Conservation (phyloP, 139 green algal genomes). For the Dunaliella primolecta region DNA sequence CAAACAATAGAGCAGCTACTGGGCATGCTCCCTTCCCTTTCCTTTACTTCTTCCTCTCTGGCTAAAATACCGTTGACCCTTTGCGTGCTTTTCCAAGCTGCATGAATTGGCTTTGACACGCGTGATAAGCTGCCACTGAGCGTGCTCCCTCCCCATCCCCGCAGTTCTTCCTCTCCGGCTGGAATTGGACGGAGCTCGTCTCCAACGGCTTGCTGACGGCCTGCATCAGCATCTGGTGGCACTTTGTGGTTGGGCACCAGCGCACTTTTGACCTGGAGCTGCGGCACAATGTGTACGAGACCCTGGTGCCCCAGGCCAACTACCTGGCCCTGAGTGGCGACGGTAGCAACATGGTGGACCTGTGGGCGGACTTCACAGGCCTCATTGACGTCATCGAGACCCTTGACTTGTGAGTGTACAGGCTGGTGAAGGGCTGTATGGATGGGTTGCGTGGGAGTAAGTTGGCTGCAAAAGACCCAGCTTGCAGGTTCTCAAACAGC, state of each 20-base stretch:
- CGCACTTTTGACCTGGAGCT: conserved; percentile 57
- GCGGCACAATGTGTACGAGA: conserved; percentile 66
- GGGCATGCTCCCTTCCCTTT: too few relatives aligned
- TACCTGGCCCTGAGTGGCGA: conserved; percentile 55
- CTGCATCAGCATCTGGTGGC: conserved; percentile 63
- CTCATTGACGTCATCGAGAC: conserved; percentile 55
- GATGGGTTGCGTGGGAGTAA: too few relatives aligned
- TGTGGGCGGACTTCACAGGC: conserved; percentile 36
- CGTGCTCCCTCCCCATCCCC: not conserved
- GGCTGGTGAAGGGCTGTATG: not conserved
- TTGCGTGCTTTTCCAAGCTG: too few relatives aligned
- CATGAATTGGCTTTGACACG: not conserved
- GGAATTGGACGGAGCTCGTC: conserved; percentile 70
- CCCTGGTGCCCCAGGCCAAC: conserved; percentile 55
- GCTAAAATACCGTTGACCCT: too few relatives aligned
- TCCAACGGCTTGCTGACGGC: conserved; percentile 66
- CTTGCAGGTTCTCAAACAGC: too few relatives aligned
- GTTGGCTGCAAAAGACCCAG: too few relatives aligned
- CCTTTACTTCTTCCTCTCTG: too few relatives aligned
- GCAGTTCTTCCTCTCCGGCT: conserved; percentile 45
- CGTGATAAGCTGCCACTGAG: not conserved
- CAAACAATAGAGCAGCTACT: too few relatives aligned
- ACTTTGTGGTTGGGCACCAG: conserved; percentile 48
- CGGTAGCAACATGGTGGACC: conserved; percentile 33
- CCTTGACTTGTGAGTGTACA: conserved; percentile 50